Conservation (phyloP, 164 flowering plant species). For the Annona squamosa region DNA sequence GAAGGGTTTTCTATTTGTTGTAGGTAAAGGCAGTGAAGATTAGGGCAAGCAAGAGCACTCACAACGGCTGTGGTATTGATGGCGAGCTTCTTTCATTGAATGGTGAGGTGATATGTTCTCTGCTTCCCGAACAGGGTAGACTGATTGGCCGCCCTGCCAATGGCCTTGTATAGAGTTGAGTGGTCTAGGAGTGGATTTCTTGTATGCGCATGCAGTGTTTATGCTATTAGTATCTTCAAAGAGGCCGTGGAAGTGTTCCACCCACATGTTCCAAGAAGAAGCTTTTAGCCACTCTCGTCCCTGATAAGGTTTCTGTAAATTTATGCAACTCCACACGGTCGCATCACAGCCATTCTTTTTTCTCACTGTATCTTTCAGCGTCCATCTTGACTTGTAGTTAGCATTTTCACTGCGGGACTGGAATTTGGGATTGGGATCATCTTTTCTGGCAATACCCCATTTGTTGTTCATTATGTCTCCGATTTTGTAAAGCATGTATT, state of each 20-base stretch:
- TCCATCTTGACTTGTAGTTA: background rate
- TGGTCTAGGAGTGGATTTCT: background rate
- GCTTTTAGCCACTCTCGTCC: background rate
- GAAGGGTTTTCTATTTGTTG: background rate
- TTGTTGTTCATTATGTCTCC: background rate
- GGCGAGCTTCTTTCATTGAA: constrained; percentile 78
- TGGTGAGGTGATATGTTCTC: constrained; percentile 67
- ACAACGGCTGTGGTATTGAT: constrained; percentile 85
- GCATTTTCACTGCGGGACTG: background rate
- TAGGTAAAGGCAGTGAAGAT: constrained; percentile 93
- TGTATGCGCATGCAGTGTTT: constrained; percentile 13
- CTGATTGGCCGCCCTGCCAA: constrained; percentile 69
- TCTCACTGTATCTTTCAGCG: background rate
- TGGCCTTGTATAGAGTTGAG: constrained; percentile 21
- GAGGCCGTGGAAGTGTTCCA: constrained; percentile 23
- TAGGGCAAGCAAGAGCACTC: constrained; percentile 61
- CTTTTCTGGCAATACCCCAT: background rate
- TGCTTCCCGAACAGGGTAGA: constrained; percentile 97
- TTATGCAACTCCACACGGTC: background rate
- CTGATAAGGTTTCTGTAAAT: constrained; percentile 5
- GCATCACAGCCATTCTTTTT: background rate
- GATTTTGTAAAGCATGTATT: background rate
- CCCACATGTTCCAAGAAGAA: constrained; percentile 16
- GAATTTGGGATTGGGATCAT: background rate
- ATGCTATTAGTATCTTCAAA: constrained; percentile 20